Base-by-base conservation (phyloP, 73 alveolate genomes). In the Paraurostyla sp. region DNA sequence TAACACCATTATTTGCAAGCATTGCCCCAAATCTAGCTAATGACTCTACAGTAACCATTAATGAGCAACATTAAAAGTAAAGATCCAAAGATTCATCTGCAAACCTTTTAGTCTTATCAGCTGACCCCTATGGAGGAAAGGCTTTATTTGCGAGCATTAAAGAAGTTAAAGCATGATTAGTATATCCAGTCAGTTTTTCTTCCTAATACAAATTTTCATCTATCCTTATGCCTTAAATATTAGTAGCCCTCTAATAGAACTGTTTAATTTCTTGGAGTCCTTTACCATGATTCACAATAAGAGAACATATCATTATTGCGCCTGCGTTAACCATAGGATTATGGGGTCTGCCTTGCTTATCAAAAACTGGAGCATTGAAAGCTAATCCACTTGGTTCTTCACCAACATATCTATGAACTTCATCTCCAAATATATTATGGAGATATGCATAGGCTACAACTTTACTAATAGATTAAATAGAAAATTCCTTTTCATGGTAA, bases 321-420 rank as follows among this genome's bases (percentile, higher is more conserved):
- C 95, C 95, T 7, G 95, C 87, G 54, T 90, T 90, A n/a, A 90
- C 62, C 92, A 81, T 82, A 0, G 95, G 95, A 41, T 90, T 90
- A 35, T 90, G 95, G 2, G 95, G 95, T 30, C 90, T 50, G 0
- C 83, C 68, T 0, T 40, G 36, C 0, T 51, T 43, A 48, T 82
- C 87, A 36, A 90, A 54, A 22, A 90, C 87, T 88, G 87, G 87
- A 36, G 87, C 87, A 48, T 90, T 90, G 75, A 90, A 90, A 3
- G 71, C 40, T 27, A 45, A 50, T 4, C 95, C 95, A 32, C 89
- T 59, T 1, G 95, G 95, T 40, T 90, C 95, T 56, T 57, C 87
- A 0, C 95, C 95, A 6, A 78, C 89, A 33, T 35, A 73, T 45
- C 46, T 11, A 50, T 73, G 87, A 1, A 73, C 87, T 9, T 73